phyloP scores from a whole-genome alignment of 306 rosid species.

The Elaeagnus macrophylla region DNA sequence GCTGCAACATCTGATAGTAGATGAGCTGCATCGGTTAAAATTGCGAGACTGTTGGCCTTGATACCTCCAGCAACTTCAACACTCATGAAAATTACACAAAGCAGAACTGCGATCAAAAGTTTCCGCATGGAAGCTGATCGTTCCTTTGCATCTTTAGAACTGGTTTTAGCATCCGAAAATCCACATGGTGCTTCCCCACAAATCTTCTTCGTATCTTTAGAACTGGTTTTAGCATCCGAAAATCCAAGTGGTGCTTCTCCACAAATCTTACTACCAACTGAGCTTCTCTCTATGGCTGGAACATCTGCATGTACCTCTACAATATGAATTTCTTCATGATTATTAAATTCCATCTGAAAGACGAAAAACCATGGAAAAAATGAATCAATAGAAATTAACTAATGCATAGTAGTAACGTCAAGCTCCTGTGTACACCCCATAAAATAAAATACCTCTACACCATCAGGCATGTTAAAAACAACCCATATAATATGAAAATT shows the following conservation, averaged over 20 bases:
- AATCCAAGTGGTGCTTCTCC: conserved; percentile 51
- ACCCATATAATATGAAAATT: no score
- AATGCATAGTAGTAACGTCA: not conserved
- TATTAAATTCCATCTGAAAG: conserved; percentile 47
- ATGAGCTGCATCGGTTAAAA: conserved; percentile 61
- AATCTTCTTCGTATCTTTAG: conserved; percentile 41
- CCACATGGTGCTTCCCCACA: conserved; percentile 56
- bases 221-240: conserved; percentile 36
- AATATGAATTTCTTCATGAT: conserved; percentile 29
- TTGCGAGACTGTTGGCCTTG: conserved; percentile 61
- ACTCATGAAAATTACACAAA: conserved; percentile 43
- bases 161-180: conserved; percentile 38
- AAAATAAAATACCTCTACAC: no score
- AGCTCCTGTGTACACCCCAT: no score
- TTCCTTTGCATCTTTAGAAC: conserved; percentile 40
- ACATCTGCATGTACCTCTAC: conserved; percentile 39
- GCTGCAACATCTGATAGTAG: conserved; percentile 54
- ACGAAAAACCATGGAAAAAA: not conserved
- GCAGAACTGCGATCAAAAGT: conserved; percentile 39
- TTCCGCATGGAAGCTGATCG: conserved; percentile 46
- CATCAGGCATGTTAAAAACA: no score
- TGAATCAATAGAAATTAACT: not conserved
- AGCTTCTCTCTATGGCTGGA: conserved; percentile 21
- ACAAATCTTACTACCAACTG: conserved; percentile 36
- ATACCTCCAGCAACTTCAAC: conserved; percentile 54